Evolutionary conservation across 1,284 basidiomycete genomes (phyloP).

Genomic region (Vanrija sp.): DNA sequence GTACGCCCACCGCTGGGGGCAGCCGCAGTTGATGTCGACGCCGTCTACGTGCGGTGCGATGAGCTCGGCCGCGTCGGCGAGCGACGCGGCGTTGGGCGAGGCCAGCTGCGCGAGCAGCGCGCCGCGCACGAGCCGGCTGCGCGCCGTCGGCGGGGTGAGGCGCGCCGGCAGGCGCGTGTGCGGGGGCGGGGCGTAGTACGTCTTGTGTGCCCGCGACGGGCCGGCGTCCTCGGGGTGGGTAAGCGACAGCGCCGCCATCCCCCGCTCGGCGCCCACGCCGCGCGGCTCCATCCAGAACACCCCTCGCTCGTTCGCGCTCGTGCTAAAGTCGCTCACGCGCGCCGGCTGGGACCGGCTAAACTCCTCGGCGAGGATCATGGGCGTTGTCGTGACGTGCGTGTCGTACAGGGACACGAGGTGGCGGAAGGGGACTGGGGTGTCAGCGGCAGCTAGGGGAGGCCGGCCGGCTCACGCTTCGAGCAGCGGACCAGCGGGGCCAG

Average conservation of each 20-base stretch:
- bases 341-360: constrained; percentile 57
- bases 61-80: constrained; percentile 58
- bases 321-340: constrained; percentile 56
- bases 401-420: constrained; percentile 57
- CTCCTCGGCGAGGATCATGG: constrained; percentile 59
- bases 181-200: constrained; percentile 22
- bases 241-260: not conserved
- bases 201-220: constrained; percentile 2
- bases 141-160: constrained; percentile 21
- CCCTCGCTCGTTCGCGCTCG: constrained; percentile 53
- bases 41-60: constrained; percentile 55
- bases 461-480: constrained; percentile 50
- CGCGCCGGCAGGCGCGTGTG: constrained; percentile 33
- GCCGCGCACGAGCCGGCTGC: constrained; percentile 50
- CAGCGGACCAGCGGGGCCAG: constrained; percentile 58
- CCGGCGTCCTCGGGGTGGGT: not conserved
- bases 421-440: constrained; percentile 53
- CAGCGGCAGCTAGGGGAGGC: not conserved
- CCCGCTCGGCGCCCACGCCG: not conserved
- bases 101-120: constrained; percentile 58
- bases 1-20: constrained; percentile 56
- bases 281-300: constrained; percentile 51
- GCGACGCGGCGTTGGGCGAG: constrained; percentile 51
- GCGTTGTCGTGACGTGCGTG: constrained; percentile 56
- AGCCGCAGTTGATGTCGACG: constrained; percentile 59